These are phyloP conservation scores for Neurospora terricola DNA, from an alignment of 495 filamentous ascomycete species.

Conservation along the genomic window DNA sequence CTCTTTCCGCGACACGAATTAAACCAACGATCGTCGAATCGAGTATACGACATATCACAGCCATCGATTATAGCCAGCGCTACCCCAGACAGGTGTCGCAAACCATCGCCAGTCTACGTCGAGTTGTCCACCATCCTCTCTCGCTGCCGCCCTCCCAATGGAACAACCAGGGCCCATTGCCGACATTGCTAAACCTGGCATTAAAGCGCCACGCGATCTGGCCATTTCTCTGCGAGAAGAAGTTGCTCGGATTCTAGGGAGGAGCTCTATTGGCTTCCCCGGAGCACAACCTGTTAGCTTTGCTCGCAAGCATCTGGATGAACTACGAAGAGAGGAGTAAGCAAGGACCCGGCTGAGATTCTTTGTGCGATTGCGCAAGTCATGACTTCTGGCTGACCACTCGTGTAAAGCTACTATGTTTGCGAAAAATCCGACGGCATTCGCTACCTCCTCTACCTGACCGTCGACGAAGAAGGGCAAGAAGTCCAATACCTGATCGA, in stretches of 20 bases:
- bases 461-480: slow-evolving; percentile 46
- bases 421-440: slow-evolving; percentile 98
- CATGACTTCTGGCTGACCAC: background rate
- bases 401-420: slow-evolving; percentile 63
- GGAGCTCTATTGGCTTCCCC: slow-evolving; percentile 60
- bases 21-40: background rate
- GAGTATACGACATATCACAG: background rate
- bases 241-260: slow-evolving; percentile 65
- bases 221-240: slow-evolving; percentile 54
- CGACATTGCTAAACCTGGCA: slow-evolving; percentile 49
- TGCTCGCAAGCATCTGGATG: slow-evolving; percentile 61
- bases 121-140: background rate
- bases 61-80: background rate
- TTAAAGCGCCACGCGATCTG: slow-evolving; percentile 50
- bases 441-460: slow-evolving; percentile 85
- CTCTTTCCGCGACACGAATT: background rate
- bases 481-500: slow-evolving; percentile 72
- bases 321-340: slow-evolving; percentile 66
- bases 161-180: slow-evolving; percentile 22
- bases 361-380: background rate
- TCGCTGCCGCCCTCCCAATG: slow-evolving; percentile 8
- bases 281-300: slow-evolving; percentile 96
- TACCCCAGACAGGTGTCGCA: background rate
- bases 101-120: background rate
- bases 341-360: slow-evolving; percentile 8